phyloP scores from a whole-genome alignment of 192 early-diverging fungal species.

The Coemansia biformis region DNA sequence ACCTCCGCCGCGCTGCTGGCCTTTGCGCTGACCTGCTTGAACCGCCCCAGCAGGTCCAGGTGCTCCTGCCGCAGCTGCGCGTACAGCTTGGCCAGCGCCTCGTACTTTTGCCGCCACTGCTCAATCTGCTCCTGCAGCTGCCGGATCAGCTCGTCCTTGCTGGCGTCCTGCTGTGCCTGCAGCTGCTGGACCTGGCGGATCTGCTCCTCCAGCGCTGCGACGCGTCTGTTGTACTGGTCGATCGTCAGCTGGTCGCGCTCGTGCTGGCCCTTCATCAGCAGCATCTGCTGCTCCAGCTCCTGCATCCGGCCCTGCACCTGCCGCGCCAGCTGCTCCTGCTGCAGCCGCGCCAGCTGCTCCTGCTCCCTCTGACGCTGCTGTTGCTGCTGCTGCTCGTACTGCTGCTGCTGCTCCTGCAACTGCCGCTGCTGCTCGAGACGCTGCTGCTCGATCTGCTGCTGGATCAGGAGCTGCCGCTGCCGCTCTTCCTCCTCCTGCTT shows the following conservation, averaged over 20 bases:
- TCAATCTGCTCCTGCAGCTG: slow-evolving; percentile 87
- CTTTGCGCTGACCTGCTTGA: slow-evolving; percentile 77
- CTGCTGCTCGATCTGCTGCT: slow-evolving; percentile 58
- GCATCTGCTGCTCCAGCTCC: slow-evolving; percentile 76
- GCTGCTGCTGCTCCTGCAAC: slow-evolving; percentile 64
- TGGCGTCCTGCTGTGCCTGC: slow-evolving; percentile 65
- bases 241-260: slow-evolving; percentile 78
- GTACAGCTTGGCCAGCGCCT: slow-evolving; percentile 96
- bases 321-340: slow-evolving; percentile 75
- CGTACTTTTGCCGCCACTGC: slow-evolving; percentile 97
- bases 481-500: slow-evolving; percentile 61
- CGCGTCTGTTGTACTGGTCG: slow-evolving; percentile 81
- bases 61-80: slow-evolving; percentile 94
- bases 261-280: slow-evolving; percentile 68
- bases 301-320: slow-evolving; percentile 72
- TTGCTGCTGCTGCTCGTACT: slow-evolving; percentile 73
- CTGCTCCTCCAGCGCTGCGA: slow-evolving; percentile 82
- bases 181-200: slow-evolving; percentile 63
- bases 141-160: slow-evolving; percentile 81
- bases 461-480: slow-evolving; percentile 30
- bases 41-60: slow-evolving; percentile 85
- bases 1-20: slow-evolving; percentile 82
- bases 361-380: slow-evolving; percentile 66
- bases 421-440: slow-evolving; percentile 56
- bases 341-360: slow-evolving; percentile 67